These are phyloP conservation scores for Solanum pennellii DNA, from an alignment of 257 asterid species.

Conservation along the genomic window DNA sequence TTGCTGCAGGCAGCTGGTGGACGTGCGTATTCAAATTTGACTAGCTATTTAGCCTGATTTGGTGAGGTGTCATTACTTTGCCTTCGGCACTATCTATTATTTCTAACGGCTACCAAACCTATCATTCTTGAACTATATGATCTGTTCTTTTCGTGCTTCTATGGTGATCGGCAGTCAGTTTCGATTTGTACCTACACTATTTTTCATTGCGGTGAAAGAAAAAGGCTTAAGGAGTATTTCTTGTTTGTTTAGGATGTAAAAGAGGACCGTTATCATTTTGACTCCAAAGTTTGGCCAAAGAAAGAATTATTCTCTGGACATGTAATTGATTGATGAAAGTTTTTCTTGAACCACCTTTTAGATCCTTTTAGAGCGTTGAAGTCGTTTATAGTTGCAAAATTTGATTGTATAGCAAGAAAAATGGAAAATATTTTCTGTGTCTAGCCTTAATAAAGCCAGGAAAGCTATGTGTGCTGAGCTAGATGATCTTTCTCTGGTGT, in stretches of 20 bases:
- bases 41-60: slow-evolving; percentile 38
- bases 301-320: not conserved
- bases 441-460: not conserved
- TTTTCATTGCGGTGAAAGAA: not conserved
- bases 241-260: not conserved
- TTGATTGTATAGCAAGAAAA: not conserved
- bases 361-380: not conserved
- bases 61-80: slow-evolving; percentile 70
- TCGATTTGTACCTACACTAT: not conserved
- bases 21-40: slow-evolving; percentile 28
- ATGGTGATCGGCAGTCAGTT: not conserved
- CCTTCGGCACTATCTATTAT: slow-evolving; percentile 22
- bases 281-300: not conserved
- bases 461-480: not conserved
- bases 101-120: slow-evolving; percentile 15
- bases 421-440: not conserved
- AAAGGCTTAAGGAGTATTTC: not conserved
- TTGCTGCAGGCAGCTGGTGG: slow-evolving; percentile 43
- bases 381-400: not conserved
- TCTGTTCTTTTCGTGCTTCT: not conserved
- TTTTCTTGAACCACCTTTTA: not conserved
- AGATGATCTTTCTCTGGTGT: not conserved
- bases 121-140: slow-evolving; percentile 9
- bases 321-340: not conserved
- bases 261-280: not conserved